A percentile compares a stretch with the other conserved stretches of the same genome.
phyloP scores from a whole-genome alignment of 2,329 filamentous ascomycete genomes.

The Ophiobolus disseminans region DNA sequence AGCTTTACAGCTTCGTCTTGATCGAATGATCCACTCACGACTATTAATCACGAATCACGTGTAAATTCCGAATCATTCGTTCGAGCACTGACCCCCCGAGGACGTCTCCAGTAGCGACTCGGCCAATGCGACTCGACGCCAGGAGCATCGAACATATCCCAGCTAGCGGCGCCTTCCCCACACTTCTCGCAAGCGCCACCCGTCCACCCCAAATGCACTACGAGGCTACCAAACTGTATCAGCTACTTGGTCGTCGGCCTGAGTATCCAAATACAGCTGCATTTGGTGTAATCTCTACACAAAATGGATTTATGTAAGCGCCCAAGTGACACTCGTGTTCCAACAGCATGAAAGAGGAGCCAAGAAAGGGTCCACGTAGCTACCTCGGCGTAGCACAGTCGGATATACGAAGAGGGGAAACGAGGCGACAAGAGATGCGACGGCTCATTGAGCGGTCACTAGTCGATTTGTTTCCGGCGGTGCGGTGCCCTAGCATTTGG shows the following conservation, averaged over 20 bases:
- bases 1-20: too few species aligned
- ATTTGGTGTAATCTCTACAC: not conserved
- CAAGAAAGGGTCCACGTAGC: too few species aligned
- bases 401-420: constrained; percentile 1
- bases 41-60: too few species aligned
- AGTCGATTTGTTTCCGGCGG: not conserved
- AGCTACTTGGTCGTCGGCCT: not conserved
- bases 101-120: too few species aligned
- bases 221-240: not conserved
- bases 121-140: too few species aligned
- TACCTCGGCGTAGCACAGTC: constrained; percentile 1
- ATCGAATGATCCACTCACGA: too few species aligned
- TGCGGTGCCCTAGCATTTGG: not conserved
- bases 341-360: too few species aligned
- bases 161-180: constrained; percentile 10
- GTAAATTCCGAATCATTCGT: too few species aligned
- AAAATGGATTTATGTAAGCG: not conserved
- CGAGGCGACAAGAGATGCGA: not conserved
- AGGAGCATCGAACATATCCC: too few species aligned
- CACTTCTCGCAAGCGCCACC: not conserved
- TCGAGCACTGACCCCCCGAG: too few species aligned
- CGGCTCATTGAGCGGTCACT: not conserved
- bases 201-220: not conserved
- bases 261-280: not conserved
- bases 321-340: too few species aligned